These are phyloP conservation scores for Passalora sequoiae DNA, from an alignment of 2,329 filamentous ascomycete species.

Conservation along the genomic window DNA sequence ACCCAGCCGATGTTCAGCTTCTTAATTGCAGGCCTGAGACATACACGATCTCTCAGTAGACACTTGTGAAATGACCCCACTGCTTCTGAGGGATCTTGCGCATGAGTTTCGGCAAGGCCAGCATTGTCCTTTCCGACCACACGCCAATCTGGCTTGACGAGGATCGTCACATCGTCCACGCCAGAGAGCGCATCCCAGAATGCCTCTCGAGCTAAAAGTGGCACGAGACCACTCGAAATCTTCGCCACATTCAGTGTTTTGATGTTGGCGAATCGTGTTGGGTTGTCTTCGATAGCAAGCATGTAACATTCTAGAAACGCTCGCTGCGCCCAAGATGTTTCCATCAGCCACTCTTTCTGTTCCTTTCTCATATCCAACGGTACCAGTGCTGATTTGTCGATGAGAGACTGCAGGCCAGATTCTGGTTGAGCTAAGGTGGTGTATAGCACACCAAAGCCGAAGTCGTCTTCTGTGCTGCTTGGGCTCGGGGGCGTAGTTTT, in stretches of 20 bases:
- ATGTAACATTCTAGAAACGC: constrained; percentile 65
- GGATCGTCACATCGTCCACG: constrained; percentile 53
- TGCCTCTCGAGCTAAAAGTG: constrained; percentile 51
- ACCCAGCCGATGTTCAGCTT: constrained; percentile 62
- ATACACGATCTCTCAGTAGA: constrained; percentile 35
- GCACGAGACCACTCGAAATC: constrained; percentile 58
- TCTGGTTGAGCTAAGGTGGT: constrained; percentile 23
- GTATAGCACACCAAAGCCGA: constrained; percentile 32
- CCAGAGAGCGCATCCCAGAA: constrained; percentile 58
- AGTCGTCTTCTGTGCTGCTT: not conserved
- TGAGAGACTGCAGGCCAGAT: constrained; percentile 23
- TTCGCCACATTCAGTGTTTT: constrained; percentile 59
- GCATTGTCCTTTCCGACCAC: constrained; percentile 51
- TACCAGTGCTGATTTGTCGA: constrained; percentile 39
- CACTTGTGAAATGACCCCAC: constrained; percentile 50
- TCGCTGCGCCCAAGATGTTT: constrained; percentile 63
- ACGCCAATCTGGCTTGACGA: constrained; percentile 63
- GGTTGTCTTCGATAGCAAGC: constrained; percentile 59
- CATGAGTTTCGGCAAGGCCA: constrained; percentile 46
- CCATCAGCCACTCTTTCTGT: constrained; percentile 65
- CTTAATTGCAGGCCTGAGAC: constrained; percentile 51
- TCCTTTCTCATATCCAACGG: constrained; percentile 54
- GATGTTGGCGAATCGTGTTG: constrained; percentile 49
- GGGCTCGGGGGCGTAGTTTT: constrained; percentile 4
- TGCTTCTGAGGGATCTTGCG: constrained; percentile 49